Evolutionary conservation across 2,329 filamentous ascomycete species (phyloP).

Genomic region (Ophiostoma pallidulum): DNA sequence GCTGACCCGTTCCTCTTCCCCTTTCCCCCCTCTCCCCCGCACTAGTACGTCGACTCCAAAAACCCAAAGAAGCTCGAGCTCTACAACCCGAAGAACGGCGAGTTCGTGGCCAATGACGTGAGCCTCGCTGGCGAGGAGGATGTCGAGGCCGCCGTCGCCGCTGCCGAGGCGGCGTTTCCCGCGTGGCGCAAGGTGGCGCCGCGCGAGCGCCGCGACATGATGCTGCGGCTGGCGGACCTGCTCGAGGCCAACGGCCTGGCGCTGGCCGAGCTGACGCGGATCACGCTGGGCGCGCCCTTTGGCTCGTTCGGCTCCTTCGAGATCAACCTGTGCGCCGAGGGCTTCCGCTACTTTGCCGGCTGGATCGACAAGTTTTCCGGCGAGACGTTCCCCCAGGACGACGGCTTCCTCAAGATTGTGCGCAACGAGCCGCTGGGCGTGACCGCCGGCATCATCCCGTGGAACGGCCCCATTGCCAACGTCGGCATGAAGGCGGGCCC

Average conservation of each 20-base stretch:
- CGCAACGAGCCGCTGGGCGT: conserved; percentile 27
- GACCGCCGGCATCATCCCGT: conserved; percentile 27
- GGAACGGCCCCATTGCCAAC: conserved; percentile 30
- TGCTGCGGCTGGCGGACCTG: conserved; percentile 36
- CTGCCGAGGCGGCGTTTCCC: conserved; percentile 63
- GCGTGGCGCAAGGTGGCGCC: conserved; percentile 70
- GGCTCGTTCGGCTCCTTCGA: conserved; percentile 35
- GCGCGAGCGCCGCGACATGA: conserved; percentile 46
- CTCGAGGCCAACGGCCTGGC: conserved; percentile 28
- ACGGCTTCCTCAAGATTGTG: conserved; percentile 35
- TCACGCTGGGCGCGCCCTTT: conserved; percentile 27
- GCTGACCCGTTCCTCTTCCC: no score
- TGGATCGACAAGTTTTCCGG: conserved; percentile 32
- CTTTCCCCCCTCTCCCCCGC: no score
- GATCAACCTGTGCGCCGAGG: conserved; percentile 38
- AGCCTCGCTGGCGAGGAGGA: conserved; percentile 35
- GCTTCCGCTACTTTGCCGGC: conserved; percentile 33
- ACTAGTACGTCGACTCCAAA: conserved; percentile 29
- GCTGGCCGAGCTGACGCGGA: conserved; percentile 31
- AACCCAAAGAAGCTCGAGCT: conserved; percentile 37
- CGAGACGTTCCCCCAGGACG: conserved; percentile 32
- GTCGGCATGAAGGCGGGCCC: conserved; percentile 31
- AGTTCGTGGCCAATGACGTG: conserved; percentile 39
- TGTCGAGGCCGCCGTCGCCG: conserved; percentile 61
- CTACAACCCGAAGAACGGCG: conserved; percentile 39